Evolutionary conservation across 306 rosid genomes (phyloP).

Genomic region (Quercus engelmannii): DNA sequence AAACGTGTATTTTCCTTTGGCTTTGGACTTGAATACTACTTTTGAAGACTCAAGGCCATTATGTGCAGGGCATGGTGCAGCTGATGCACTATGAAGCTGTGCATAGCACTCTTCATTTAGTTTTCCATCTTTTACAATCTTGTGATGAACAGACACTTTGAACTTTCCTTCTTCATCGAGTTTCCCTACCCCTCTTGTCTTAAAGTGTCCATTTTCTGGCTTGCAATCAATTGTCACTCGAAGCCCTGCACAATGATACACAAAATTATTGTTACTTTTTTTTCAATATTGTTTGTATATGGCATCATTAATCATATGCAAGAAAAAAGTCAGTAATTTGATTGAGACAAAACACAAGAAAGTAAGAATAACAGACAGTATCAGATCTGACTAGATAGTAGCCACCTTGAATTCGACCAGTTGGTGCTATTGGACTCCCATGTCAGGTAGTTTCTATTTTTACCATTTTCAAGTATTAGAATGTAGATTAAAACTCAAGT

Average conservation of each 20-base stretch:
- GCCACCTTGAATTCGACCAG: not conserved
- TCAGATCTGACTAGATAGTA: not conserved
- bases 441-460: too few species aligned
- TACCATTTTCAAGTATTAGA: too few species aligned
- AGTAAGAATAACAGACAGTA: not conserved
- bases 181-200: constrained; percentile 56
- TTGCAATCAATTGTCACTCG: constrained; percentile 76
- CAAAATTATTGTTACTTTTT: not conserved
- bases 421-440: not conserved
- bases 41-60: constrained; percentile 46
- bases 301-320: not conserved
- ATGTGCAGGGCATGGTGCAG: constrained; percentile 62
- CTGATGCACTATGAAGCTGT: constrained; percentile 67
- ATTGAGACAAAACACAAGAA: not conserved
- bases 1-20: constrained; percentile 47
- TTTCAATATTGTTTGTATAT: not conserved
- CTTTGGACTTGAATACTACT: constrained; percentile 44
- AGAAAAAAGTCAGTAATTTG: not conserved
- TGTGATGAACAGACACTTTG: constrained; percentile 56
- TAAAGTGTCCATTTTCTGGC: constrained; percentile 44
- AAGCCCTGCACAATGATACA: constrained; percentile 45
- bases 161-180: constrained; percentile 68
- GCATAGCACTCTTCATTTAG: constrained; percentile 80
- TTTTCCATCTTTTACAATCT: constrained; percentile 48
- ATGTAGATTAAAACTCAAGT: too few species aligned